Evolutionary conservation across 768 basidiomycete genomes (phyloP), one percentile per base, ranked within the genome.

Genomic region (Amanita polypyramis): DNA sequence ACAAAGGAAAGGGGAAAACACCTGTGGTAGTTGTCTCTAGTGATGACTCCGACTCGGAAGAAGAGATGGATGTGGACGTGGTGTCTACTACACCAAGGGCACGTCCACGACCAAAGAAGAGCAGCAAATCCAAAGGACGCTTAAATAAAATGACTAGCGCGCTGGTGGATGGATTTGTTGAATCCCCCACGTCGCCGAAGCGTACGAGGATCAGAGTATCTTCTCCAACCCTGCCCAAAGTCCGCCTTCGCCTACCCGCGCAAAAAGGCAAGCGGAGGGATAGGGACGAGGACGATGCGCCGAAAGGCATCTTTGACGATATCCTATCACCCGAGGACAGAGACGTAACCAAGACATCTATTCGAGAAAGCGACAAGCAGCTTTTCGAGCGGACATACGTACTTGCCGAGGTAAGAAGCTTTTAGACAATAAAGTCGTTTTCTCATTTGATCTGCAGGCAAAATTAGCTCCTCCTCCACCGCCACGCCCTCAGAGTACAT

Each of bases 291-390:
- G 82, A 82, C 5, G 67, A 70, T 21, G 62, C 64, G 9, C 62
- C 66, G 36, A 70, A 70, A 34, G 81, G 82, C 20, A 69, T 92
- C 43, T 97, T 94, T 58, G 93, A 96, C 40, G 93, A 92, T 17
- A 72, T 95, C 34, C 70, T 98, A 30, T 64, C 62, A 11, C 63
- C 70, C 1, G 70, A 70, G 14, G 85, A 95, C 47, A 77, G 89
- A 30, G 89, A 91, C 58, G 82, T 75, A 37, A 65, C 70, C 17
- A 81, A 78, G 59, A 91, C 92, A 6, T 61, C 62, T 0, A 84
- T 94, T 21, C 61, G 64, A 3, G 63, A 65, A 25, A 54, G 56
- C 4, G 92, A 95, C 62, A 80, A 83, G 56, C 60, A 70, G 41
- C 72, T 75, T 43, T 97, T 88, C 60, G 87, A 92, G 54, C 70